Evolutionary conservation across 345 rosid species (phyloP).

Genomic region (Moricandia moricandioides): DNA sequence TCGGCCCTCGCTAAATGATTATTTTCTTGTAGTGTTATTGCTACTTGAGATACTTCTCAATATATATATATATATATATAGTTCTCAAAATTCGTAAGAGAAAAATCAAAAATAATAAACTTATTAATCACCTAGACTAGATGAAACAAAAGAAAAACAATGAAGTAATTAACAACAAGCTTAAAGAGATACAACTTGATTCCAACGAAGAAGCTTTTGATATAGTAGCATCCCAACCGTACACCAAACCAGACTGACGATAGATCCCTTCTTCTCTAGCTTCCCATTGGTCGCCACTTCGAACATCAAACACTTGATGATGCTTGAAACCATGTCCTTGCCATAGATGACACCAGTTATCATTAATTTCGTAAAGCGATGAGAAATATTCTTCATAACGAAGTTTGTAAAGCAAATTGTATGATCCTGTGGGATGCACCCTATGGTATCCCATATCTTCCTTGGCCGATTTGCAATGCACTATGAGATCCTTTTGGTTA

Average conservation of each 20-base stretch:
- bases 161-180: background rate
- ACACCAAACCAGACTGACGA: background rate
- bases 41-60: no score
- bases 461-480: background rate
- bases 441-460: constrained; percentile 19
- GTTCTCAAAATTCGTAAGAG: no score
- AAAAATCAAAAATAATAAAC: background rate
- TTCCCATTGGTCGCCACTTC: background rate
- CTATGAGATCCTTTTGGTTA: background rate
- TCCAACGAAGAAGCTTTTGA: constrained; percentile 6
- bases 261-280: constrained; percentile 22
- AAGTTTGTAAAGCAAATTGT: background rate
- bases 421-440: constrained; percentile 8
- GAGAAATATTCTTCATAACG: background rate
- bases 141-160: background rate
- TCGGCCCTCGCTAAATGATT: no score
- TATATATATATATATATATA: no score
- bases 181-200: background rate
- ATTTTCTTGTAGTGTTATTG: no score
- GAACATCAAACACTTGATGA: constrained; percentile 3
- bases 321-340: constrained; percentile 10
- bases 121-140: background rate
- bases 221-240: constrained; percentile 10
- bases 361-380: background rate
- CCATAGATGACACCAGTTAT: constrained; percentile 13